Evolutionary conservation across 2,329 filamentous ascomycete species (phyloP).

Genomic region (Diaporthe sp.): DNA sequence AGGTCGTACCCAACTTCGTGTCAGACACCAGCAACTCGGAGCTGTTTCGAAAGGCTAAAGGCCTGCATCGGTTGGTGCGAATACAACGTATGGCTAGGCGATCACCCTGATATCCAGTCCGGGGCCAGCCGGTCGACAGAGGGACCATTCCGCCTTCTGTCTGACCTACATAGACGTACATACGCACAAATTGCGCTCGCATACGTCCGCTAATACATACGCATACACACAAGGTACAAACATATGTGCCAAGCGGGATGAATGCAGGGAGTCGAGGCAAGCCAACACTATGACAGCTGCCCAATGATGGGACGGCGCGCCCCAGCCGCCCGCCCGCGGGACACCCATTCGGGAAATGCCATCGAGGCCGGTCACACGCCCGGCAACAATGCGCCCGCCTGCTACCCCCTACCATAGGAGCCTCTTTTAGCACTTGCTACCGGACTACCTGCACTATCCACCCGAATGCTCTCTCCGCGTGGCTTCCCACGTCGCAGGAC

Average conservation of each 20-base stretch:
- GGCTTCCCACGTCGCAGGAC: neutral
- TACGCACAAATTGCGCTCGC: neutral
- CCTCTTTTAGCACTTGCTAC: neutral
- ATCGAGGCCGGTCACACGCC: constrained; percentile 18
- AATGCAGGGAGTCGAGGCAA: constrained; percentile 10
- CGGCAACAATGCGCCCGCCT: neutral
- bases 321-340: constrained; percentile 13
- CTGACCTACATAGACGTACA: constrained; percentile 3
- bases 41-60: constrained; percentile 4
- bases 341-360: constrained; percentile 16
- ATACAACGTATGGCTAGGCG: neutral
- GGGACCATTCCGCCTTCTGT: constrained; percentile 16
- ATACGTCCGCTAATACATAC: neutral
- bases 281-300: neutral
- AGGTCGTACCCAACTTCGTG: neutral
- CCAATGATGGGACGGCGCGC: constrained; percentile 14
- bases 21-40: neutral
- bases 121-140: neutral
- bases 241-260: neutral
- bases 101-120: neutral
- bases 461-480: neutral
- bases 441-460: neutral
- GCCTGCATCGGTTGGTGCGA: neutral
- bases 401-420: neutral
- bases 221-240: neutral